These are phyloP conservation scores for Penicillium silybi DNA, from an alignment of 495 filamentous ascomycete species.

Conservation along the genomic window DNA sequence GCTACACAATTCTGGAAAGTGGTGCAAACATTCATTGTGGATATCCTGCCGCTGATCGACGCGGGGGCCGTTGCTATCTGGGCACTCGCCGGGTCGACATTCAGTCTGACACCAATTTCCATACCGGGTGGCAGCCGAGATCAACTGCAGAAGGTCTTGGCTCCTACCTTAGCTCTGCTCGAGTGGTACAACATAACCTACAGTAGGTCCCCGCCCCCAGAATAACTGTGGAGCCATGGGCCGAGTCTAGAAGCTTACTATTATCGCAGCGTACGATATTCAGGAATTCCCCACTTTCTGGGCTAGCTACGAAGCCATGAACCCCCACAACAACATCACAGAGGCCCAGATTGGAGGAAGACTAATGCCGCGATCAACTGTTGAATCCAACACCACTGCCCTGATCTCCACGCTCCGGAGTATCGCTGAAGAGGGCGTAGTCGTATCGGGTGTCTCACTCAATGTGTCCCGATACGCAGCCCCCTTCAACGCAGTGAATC, in stretches of 20 bases:
- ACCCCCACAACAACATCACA: constrained; percentile 32
- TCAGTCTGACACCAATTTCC: constrained; percentile 7
- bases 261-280: constrained; percentile 5
- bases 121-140: constrained; percentile 7
- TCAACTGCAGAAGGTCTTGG: constrained; percentile 4
- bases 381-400: constrained; percentile 23
- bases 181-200: constrained; percentile 4
- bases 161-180: not conserved
- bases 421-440: constrained; percentile 23
- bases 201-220: constrained; percentile 1
- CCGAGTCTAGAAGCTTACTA: not conserved
- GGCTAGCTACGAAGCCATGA: constrained; percentile 36
- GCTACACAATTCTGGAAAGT: not conserved
- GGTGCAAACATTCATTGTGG: constrained; percentile 2
- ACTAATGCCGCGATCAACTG: constrained; percentile 46
- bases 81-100: not conserved
- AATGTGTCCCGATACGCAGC: constrained; percentile 28
- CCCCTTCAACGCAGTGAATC: constrained; percentile 45
- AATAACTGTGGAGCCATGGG: not conserved
- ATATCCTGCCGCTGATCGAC: constrained; percentile 7
- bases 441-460: constrained; percentile 35
- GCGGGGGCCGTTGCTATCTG: constrained; percentile 10
- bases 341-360: constrained; percentile 50
- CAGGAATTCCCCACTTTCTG: constrained; percentile 34
- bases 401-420: not conserved